Evolutionary conservation across 176 grass and related monocot genomes (phyloP).

Genomic region (Puya raimondii): DNA sequence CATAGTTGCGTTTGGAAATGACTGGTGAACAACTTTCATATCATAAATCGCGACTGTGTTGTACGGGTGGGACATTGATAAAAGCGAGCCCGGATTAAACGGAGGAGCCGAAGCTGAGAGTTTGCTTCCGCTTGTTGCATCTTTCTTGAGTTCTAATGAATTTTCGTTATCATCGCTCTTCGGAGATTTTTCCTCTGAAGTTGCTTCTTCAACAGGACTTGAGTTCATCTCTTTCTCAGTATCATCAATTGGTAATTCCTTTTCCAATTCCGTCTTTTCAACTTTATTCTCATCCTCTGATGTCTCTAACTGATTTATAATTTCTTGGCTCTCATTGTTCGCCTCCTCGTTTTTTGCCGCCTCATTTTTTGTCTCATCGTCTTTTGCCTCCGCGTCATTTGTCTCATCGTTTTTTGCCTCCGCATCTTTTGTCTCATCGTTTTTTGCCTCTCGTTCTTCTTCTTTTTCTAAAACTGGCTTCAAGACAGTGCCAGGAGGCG

Average conservation of each 20-base stretch:
- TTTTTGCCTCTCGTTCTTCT: slow-evolving; percentile 32
- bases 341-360: slow-evolving; percentile 15
- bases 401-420: slow-evolving; percentile 3
- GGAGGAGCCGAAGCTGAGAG: slow-evolving; percentile 96
- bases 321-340: slow-evolving; percentile 8
- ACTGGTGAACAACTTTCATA: slow-evolving; percentile 37
- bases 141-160: slow-evolving; percentile 39
- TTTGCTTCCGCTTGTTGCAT: slow-evolving; percentile 56
- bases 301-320: slow-evolving; percentile 25
- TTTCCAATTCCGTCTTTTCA: slow-evolving; percentile 31
- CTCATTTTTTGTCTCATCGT: slow-evolving; percentile 14
- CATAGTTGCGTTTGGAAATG: slow-evolving; percentile 42
- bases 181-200: slow-evolving; percentile 28
- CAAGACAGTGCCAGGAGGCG: slow-evolving; percentile 71
- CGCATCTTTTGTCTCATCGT: slow-evolving; percentile 17
- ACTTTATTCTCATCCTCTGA: slow-evolving; percentile 40
- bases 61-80: slow-evolving; percentile 64
- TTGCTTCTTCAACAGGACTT: slow-evolving; percentile 23
- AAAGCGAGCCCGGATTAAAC: slow-evolving; percentile 75
- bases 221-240: slow-evolving; percentile 38
- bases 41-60: slow-evolving; percentile 62
- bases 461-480: slow-evolving; percentile 57
- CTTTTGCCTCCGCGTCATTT: slow-evolving; percentile 12
- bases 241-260: slow-evolving; percentile 34
- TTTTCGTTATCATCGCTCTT: slow-evolving; percentile 42